Percentiles rank a stretch among this genome's conserved stretches.
Conservation (phyloP, 73 alveolate species). For the Effrenium voratum region DNA sequence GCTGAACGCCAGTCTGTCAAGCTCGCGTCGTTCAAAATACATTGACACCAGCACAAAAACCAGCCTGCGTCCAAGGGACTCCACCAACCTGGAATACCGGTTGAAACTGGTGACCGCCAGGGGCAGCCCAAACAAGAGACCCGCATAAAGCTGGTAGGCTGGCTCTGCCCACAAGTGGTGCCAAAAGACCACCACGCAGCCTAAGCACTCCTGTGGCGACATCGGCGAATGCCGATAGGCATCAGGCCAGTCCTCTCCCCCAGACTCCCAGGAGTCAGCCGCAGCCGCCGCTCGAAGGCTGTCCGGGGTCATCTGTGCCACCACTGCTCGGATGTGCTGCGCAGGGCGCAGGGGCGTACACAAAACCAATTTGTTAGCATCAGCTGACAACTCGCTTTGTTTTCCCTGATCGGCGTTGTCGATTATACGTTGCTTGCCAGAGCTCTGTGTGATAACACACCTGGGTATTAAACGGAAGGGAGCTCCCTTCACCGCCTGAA, state of each 20-base stretch:
- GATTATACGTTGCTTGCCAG: slow-evolving; percentile 5
- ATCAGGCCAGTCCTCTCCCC: slow-evolving; percentile 30
- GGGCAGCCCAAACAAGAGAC: not conserved
- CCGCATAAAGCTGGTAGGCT: not conserved
- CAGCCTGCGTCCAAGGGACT: not conserved
- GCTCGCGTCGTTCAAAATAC: slow-evolving; percentile 32
- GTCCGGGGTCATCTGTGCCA: not conserved
- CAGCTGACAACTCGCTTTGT: not conserved
- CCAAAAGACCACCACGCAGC: not conserved
- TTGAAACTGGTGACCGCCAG: not conserved
- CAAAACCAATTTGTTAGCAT: not conserved
- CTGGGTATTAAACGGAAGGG: not conserved
- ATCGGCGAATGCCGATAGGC: not conserved
- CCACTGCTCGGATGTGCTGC: not conserved
- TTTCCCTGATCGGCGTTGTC: slow-evolving; percentile 4
- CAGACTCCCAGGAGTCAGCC: not conserved
- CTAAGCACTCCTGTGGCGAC: not conserved
- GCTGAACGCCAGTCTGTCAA: not conserved
- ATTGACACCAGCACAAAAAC: not conserved
- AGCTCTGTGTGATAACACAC: not conserved
- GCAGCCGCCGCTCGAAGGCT: not conserved
- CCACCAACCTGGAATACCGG: not conserved
- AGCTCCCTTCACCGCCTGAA: not conserved
- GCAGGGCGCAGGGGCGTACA: slow-evolving; percentile 7
- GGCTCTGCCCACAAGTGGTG: not conserved